Evolutionary conservation across 306 rosid genomes (phyloP), one percentile per base, ranked within the genome.

Genomic region (Trichosanthes cucumerina): DNA sequence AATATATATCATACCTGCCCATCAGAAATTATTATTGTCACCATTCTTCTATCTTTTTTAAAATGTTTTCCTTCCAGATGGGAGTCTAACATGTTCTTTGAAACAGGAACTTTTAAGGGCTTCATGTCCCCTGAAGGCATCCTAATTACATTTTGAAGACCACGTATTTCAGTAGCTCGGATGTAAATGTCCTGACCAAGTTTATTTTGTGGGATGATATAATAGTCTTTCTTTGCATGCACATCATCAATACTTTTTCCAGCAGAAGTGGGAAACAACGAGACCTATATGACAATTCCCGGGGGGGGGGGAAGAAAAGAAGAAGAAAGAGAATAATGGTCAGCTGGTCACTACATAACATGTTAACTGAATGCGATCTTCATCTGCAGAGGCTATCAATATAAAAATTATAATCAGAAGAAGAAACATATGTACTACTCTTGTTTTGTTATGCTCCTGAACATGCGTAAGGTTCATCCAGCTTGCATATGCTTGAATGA

Each of bases 401-500:
- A 26, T 46, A 33, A 28, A 46, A 46, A 46, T 28, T 28, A 59
- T 78, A 34, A 70, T 44, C 60, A 59, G 73, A 80, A 74, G 21
- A 63, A 43, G 62, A 69, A 65, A 84, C 78, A 79, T 60, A 76
- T 79, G 77, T 85, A 92, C 96, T 82, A 95, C 97, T 83, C 78
- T 82, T 60, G 83, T 86, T 83, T 82, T 85, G 80, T 82, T 75
- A 86, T 76, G 34, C 80, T 86, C 89, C 63, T 84, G 86, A 80
- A 87, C 87, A 81, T 82, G 83, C 82, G 86, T 87, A 57, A 92
- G 97, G 86, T 89, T 92, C 79, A 80, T 92, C 99, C 99, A 95
- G 86, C 97, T 95, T 71, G 99, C 92, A 91, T 95, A 95, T 81
- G 97, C 99, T 88, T 95, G 97, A 86, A 95, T 91, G 76, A 95